These are phyloP conservation scores for Populus hybrid DNA, from an alignment of 441 rosid genomes.

Conservation along the genomic window DNA sequence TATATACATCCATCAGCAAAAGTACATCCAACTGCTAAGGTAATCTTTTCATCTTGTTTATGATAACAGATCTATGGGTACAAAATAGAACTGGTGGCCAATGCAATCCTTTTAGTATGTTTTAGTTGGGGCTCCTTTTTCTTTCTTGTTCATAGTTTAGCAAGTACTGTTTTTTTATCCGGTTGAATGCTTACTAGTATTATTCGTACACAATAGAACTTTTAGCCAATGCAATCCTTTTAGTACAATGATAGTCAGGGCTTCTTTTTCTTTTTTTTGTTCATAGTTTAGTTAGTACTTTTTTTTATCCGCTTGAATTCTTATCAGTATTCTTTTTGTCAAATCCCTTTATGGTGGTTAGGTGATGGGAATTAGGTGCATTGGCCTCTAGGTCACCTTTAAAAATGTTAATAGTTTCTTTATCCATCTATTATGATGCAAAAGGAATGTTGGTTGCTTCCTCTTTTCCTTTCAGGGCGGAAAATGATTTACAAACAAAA, in stretches of 20 bases:
- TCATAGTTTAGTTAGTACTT: not conserved
- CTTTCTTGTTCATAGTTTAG: not conserved
- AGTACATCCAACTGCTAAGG: conserved; percentile 96
- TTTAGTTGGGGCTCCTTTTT: not conserved
- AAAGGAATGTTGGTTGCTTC: not conserved
- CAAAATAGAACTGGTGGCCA: not conserved
- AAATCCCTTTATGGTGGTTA: not conserved
- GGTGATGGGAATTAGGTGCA: not conserved
- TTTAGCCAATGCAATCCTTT: not conserved
- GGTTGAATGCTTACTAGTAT: not conserved
- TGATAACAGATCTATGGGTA: not conserved
- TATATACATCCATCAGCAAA: conserved; percentile 95
- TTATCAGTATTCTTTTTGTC: not conserved
- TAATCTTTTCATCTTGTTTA: conserved; percentile 25
- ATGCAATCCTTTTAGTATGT: not conserved
- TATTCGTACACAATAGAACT: not conserved
- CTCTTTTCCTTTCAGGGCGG: not conserved
- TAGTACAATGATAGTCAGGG: not conserved
- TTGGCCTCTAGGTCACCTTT: not conserved
- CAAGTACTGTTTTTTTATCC: not conserved
- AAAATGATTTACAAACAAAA: not conserved
- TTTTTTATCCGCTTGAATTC: not conserved
- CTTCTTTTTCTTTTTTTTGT: not conserved
- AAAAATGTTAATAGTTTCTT: not conserved
- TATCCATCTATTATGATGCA: not conserved